A percentile compares a stretch with the other conserved stretches of the same genome.
These are phyloP conservation scores for Erythrobasidium hasegawianum DNA, from an alignment of 1,284 basidiomycete species.

Conservation along the genomic window DNA sequence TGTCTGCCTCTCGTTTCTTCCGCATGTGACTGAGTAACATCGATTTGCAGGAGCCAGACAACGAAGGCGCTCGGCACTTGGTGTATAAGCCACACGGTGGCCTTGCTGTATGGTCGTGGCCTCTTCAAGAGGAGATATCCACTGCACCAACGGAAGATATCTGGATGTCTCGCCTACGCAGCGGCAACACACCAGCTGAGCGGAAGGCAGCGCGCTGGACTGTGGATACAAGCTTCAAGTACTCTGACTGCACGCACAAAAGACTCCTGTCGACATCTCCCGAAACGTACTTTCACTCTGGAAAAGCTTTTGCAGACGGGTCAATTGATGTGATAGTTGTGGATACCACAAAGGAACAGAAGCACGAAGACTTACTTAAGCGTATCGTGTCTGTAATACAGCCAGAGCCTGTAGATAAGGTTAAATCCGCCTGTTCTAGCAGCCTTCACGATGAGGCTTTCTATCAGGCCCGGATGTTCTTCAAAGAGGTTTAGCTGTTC, in stretches of 20 bases:
- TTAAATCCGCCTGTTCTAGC: not conserved
- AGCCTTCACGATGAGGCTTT: constrained; percentile 2
- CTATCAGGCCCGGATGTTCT: not conserved
- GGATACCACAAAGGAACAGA: constrained; percentile 13
- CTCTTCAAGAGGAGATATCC: not conserved
- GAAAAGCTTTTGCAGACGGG: constrained; percentile 16
- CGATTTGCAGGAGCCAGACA: not conserved
- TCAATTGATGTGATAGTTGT: constrained; percentile 24
- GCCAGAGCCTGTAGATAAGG: not conserved
- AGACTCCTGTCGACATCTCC: constrained; percentile 29
- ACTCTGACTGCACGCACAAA: constrained; percentile 20
- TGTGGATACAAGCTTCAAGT: constrained; percentile 15
- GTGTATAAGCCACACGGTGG: not conserved
- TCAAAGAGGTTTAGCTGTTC: not conserved
- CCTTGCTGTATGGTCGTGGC: constrained; percentile 11
- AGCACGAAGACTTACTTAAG: constrained; percentile 11
- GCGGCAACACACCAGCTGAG: constrained; percentile 26
- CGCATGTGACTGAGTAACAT: not conserved
- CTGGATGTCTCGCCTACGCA: constrained; percentile 26
- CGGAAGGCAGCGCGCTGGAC: constrained; percentile 25
- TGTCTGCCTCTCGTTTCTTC: not conserved
- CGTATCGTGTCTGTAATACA: constrained; percentile 2
- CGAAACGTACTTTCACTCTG: constrained; percentile 21
- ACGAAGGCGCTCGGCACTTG: too few relatives aligned
- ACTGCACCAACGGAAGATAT: not conserved